phyloP scores from a whole-genome alignment of 495 filamentous ascomycete species.

The Talaromyces liani region DNA sequence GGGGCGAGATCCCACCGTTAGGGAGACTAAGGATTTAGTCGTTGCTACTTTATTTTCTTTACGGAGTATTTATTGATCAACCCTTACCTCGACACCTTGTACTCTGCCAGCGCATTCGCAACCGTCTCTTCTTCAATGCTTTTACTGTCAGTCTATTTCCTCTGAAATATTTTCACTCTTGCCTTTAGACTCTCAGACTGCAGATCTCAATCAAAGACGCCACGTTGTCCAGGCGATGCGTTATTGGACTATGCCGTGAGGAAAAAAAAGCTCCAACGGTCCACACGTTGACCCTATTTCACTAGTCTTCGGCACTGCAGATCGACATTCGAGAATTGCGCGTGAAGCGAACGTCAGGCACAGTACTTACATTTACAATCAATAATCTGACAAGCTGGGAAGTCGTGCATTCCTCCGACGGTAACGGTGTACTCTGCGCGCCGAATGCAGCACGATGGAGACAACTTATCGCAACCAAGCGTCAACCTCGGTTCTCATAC shows the following conservation, averaged over 20 bases:
- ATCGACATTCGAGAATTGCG: neutral
- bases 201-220: neutral
- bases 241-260: constrained; percentile 1
- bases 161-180: neutral
- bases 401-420: neutral
- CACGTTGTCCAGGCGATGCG: constrained; percentile 1
- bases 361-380: neutral
- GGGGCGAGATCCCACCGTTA: neutral
- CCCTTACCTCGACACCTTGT: neutral
- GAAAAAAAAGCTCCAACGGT: neutral
- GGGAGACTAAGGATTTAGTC: neutral
- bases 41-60: neutral
- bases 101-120: neutral
- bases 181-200: neutral
- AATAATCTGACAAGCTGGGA: neutral
- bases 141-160: neutral
- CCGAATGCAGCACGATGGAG: neutral
- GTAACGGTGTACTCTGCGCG: neutral
- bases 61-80: neutral
- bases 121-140: neutral
- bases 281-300: neutral
- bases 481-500: constrained; percentile 9
- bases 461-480: neutral
- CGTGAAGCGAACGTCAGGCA: neutral
- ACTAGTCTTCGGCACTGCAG: neutral